Base-by-base conservation (phyloP, 1,139 yeast genomes). In the Trichomonascaceae sp. region DNA sequence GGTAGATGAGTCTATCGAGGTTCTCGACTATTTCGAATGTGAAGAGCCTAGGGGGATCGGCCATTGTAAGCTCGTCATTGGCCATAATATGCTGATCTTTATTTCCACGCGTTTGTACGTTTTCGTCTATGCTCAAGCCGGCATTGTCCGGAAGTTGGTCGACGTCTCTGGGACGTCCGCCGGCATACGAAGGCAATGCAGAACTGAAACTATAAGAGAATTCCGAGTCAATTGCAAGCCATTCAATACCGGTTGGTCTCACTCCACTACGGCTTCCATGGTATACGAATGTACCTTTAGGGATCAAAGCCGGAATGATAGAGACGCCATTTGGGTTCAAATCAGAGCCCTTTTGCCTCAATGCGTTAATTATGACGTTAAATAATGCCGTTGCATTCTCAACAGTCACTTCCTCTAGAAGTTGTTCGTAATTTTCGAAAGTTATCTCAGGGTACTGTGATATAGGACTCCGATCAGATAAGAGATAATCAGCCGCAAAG, bases 171-270 rank as follows among this genome's bases (percentile, higher is more conserved):
- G 24, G 3, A 22, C 24, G 24, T 8, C 32, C 9, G 9, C 2
- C 12, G 12, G 2, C 41, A 27, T 27, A 30, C 10, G 41, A 32
- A 4, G 49, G 49, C 17, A 57, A 27, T 12, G 55, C 56, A 32
- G 43, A 49, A 43, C 68, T 78, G 68, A 80, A 81, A 54, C 63
- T 65, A 57, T 76, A 79, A 57, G 83, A 77, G 63, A 81, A 80
- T 60, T 81, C 85, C 56, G 71, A 74, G 61, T 80, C 83, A 75
- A 81, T 70, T 1, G 85, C 85, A 10, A 79, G 67, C 85, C 85
- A 81, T 62, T 81, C 85, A 38, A 74, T 73, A 41, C 70, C 64
- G 0, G 62, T 58, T 1, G 84, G 84, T 7, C 79, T 60, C 3
- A 61, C 56, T 1, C 70, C 69, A 2, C 66, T 65, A 9, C 41